These are phyloP conservation scores for Globisporangium viniferum DNA, from an alignment of 352 stramenopile genomes.

Conservation along the genomic window DNA sequence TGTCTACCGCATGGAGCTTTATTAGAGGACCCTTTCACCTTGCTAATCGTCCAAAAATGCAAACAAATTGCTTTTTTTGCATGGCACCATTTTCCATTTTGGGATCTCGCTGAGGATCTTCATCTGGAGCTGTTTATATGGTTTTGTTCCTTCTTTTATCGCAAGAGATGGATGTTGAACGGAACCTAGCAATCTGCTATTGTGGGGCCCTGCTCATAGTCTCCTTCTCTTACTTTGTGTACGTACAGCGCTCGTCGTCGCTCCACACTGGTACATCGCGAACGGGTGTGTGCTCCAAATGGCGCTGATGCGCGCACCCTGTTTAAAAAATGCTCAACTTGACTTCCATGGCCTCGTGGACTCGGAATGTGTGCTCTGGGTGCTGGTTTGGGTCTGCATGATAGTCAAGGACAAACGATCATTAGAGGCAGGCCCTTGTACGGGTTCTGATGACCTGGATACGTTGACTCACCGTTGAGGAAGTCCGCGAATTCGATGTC, in stretches of 20 bases:
- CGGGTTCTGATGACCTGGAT: not conserved
- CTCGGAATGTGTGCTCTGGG: slow-evolving; percentile 75
- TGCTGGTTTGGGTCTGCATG: slow-evolving; percentile 68
- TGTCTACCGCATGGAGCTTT: not conserved
- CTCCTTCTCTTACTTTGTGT: not conserved
- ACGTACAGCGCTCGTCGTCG: not conserved
- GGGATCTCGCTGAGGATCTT: not conserved
- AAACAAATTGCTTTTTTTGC: too few species aligned
- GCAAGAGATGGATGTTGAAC: not conserved
- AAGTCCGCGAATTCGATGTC: slow-evolving; percentile 81
- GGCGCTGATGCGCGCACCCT: not conserved
- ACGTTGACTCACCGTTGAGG: slow-evolving; percentile 53
- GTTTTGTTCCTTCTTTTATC: not conserved
- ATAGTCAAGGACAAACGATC: not conserved
- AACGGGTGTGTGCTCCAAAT: not conserved
- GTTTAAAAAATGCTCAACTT: slow-evolving; percentile 88
- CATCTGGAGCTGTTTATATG: not conserved
- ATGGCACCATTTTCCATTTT: too few species aligned
- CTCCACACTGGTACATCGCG: not conserved
- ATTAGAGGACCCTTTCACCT: not conserved
- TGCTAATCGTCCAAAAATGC: too few species aligned
- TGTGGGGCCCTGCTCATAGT: not conserved
- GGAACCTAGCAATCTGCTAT: not conserved
- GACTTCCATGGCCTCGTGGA: slow-evolving; percentile 88
- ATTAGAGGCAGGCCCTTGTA: not conserved